Conservation (phyloP, 2,329 filamentous ascomycete genomes). For the Orbilia ellipsospora region DNA sequence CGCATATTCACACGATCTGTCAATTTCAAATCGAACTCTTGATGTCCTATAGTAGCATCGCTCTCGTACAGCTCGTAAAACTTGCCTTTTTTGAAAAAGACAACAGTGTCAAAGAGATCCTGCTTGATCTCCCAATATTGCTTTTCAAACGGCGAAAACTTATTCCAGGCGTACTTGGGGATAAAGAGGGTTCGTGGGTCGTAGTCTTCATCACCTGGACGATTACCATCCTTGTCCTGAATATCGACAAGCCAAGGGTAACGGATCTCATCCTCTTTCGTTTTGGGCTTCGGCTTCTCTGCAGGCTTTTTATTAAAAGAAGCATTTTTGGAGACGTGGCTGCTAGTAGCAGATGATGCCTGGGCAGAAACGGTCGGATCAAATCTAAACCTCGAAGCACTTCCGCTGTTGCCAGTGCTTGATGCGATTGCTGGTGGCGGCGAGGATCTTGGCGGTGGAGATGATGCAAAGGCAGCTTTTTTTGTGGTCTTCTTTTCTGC, state of each 20-base stretch:
- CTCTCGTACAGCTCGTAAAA: constrained; percentile 99
- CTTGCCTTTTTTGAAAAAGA: constrained; percentile 99
- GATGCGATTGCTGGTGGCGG: constrained; percentile 63
- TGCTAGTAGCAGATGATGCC: constrained; percentile 88
- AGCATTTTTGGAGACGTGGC: constrained; percentile 71
- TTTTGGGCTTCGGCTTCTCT: constrained; percentile 61
- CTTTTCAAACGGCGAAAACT: constrained; percentile 94
- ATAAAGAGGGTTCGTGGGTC: constrained; percentile 92
- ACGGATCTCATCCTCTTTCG: constrained; percentile 73
- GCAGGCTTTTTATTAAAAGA: constrained; percentile 64
- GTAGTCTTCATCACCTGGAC: constrained; percentile 83
- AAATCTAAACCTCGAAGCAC: constrained; percentile 69
- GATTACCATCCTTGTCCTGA: constrained; percentile 83
- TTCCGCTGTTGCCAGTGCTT: constrained; percentile 64
- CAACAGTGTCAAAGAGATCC: constrained; percentile 95
- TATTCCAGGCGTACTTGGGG: constrained; percentile 79
- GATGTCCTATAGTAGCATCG: constrained; percentile 91
- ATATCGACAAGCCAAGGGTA: constrained; percentile 92
- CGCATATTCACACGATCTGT: constrained; percentile 99
- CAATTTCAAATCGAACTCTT: constrained; percentile 96
- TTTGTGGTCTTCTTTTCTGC: constrained; percentile 67
- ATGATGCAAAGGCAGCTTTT: constrained; percentile 69
- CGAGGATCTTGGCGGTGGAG: constrained; percentile 62
- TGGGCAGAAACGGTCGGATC: constrained; percentile 68
- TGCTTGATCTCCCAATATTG: constrained; percentile 99